Evolutionary conservation across 148 eudicot species (phyloP).

Genomic region (Camellia japonica): DNA sequence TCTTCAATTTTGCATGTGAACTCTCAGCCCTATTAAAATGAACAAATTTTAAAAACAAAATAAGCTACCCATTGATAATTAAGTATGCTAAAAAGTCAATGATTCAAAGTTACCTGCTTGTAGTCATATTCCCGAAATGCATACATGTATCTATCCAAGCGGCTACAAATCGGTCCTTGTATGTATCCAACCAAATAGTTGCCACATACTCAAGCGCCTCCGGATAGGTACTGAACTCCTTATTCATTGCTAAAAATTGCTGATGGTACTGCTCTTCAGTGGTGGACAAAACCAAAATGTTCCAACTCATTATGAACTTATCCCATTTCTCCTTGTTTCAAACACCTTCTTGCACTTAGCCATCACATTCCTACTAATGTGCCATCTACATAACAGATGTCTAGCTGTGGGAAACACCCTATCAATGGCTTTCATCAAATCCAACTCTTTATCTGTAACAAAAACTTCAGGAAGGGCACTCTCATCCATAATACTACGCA

Average conservation of each 20-base stretch:
- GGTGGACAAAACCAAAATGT: not conserved
- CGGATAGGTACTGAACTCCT: not conserved
- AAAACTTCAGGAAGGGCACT: not conserved
- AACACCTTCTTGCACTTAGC: not conserved
- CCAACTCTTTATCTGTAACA: not conserved
- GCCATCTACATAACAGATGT: conserved; percentile 1
- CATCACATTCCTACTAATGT: not conserved
- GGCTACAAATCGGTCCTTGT: not conserved
- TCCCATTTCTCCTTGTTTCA: not conserved
- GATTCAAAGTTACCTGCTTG: not conserved
- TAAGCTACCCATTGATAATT: not conserved
- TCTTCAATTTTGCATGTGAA: not conserved
- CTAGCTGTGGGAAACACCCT: not conserved
- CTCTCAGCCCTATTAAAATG: not conserved
- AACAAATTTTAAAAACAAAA: not conserved
- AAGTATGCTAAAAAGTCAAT: not conserved
- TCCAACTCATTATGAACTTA: not conserved
- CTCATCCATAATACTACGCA: not conserved
- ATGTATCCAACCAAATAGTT: not conserved
- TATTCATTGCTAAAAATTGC: not conserved
- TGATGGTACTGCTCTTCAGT: not conserved
- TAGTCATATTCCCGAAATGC: not conserved
- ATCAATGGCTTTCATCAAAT: not conserved
- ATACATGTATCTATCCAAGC: not conserved
- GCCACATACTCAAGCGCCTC: not conserved